Conservation (phyloP, 139 green algal genomes). For the Chara braunii region DNA sequence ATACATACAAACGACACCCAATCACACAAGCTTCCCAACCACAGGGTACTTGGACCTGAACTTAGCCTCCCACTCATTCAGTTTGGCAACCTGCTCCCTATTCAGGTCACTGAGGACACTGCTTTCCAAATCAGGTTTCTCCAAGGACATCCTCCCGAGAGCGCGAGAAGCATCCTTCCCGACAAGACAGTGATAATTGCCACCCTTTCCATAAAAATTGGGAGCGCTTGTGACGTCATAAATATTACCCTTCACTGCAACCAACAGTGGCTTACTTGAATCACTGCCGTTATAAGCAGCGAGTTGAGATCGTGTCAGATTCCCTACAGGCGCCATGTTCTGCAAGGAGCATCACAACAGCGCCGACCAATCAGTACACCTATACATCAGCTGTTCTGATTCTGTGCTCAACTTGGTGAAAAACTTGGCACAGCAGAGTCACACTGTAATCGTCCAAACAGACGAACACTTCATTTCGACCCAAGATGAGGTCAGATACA, state of each 20-base stretch:
- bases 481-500: no score
- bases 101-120: constrained; percentile 11
- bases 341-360: no score
- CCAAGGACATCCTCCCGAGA: constrained; percentile 16
- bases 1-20: no score
- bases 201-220: constrained; percentile 10
- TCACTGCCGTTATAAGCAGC: constrained; percentile 12
- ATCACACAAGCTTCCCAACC: constrained; percentile 19
- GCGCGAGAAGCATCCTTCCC: constrained; percentile 5
- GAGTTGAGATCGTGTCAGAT: no score
- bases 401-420: no score
- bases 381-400: no score
- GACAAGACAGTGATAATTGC: constrained; percentile 7
- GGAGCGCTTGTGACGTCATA: constrained; percentile 14
- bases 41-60: constrained; percentile 13
- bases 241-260: constrained; percentile 19
- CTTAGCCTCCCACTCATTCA: constrained; percentile 15
- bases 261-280: constrained; percentile 1
- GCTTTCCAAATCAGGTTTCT: not conserved
- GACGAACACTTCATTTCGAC: no score
- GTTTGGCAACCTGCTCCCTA: constrained; percentile 6
- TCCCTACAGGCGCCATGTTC: no score
- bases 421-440: no score
- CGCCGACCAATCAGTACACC: no score
- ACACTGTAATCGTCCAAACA: no score